These are phyloP conservation scores for Salix purpurea DNA, from an alignment of 345 rosid species.

Conservation along the genomic window DNA sequence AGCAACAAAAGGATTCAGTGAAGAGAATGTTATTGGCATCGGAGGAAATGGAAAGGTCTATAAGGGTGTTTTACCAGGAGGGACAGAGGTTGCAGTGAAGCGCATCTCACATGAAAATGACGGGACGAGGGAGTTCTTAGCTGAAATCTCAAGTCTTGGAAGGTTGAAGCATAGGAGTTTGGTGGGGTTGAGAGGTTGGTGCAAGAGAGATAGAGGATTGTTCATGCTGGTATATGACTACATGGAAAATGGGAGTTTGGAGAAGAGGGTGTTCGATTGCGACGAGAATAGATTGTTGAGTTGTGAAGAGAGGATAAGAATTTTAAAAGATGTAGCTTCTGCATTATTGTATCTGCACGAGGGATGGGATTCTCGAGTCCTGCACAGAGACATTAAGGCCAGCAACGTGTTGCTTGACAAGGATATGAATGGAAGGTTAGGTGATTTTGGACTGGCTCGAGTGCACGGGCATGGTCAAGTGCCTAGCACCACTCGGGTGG, in stretches of 20 bases:
- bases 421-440: slow-evolving; percentile 65
- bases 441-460: slow-evolving; percentile 74
- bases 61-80: slow-evolving; percentile 64
- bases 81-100: slow-evolving; percentile 63
- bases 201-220: slow-evolving; percentile 59
- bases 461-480: slow-evolving; percentile 58
- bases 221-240: slow-evolving; percentile 77
- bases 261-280: slow-evolving; percentile 44
- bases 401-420: slow-evolving; percentile 72
- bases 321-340: slow-evolving; percentile 58
- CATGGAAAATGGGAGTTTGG: slow-evolving; percentile 78
- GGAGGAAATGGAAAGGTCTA: slow-evolving; percentile 82
- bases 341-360: slow-evolving; percentile 66
- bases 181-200: slow-evolving; percentile 77
- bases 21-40: slow-evolving; percentile 60
- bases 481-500: slow-evolving; percentile 60
- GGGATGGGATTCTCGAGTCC: slow-evolving; percentile 72
- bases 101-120: slow-evolving; percentile 58
- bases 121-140: slow-evolving; percentile 64
- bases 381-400: slow-evolving; percentile 78
- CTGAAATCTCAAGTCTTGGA: slow-evolving; percentile 75
- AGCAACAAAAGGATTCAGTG: slow-evolving; percentile 55
- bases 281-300: slow-evolving; percentile 37
- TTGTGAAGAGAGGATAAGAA: slow-evolving; percentile 47
- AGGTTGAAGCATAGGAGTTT: slow-evolving; percentile 62